Evolutionary conservation across 257 asterid genomes (phyloP), one percentile per base, ranked within the genome.

Genomic region (Solanum paucissectum): DNA sequence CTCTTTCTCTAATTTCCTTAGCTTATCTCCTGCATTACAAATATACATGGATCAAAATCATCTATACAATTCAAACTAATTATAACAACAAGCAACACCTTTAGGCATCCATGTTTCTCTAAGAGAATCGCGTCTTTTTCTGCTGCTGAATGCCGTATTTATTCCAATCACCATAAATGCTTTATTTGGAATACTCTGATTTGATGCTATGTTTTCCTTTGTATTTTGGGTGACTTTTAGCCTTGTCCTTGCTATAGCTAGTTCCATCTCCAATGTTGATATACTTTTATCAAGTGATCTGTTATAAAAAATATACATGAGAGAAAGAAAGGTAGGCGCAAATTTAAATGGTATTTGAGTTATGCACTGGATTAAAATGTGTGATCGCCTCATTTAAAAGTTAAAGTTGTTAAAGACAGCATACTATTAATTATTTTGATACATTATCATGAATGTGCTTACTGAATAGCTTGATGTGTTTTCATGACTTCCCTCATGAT

Each of bases 401-500:
- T 21, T 20, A 1, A 36, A 6, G 20, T 6, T 21, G 12, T 20
- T 34, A 36, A 23, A 73, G 82, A 73, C 34, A 64, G 60, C 60
- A 49, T 6, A 68, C 36, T 68, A 12, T 68, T 5, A 5, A 68
- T 68, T 27, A 68, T 68, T 27, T 69, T 4, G 16, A 7, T 74
- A 11, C 14, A 14, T 49, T 25, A 44, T 18, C 37, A 16, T 8
- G 27, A 42, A 12, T 64, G 12, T 25, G 46, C 87, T 89, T 89
- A 94, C 95, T 87, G 86, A 89, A 94, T 89, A 38, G 95, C 98
- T 88, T 90, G 89, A 60, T 91, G 94, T n/a, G 98, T 93, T 91
- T 90, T 93, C 88, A 84, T 87, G 66, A 93, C 94, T 89, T 93
- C 94, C 85, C 88, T 94, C 83, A 91, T 87, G 13, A 94, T 85